Evolutionary conservation across 2,329 filamentous ascomycete genomes (phyloP).

Genomic region (Aspergillus japonicus): DNA sequence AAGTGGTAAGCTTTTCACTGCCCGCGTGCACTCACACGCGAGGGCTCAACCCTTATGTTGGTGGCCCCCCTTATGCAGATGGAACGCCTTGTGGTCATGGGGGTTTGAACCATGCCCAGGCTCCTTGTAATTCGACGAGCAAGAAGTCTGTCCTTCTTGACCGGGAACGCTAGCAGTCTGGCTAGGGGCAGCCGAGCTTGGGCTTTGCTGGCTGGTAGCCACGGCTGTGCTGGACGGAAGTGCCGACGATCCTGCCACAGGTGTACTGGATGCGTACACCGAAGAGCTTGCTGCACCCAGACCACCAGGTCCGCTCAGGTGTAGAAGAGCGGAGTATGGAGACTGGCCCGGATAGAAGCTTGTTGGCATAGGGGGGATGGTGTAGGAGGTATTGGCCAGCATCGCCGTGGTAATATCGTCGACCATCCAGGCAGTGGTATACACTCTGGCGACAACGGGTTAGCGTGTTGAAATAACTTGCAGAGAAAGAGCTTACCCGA

Average conservation of each 20-base stretch:
- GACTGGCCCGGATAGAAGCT: background rate
- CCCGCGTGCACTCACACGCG: background rate
- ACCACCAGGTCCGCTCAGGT: background rate
- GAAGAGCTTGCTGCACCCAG: background rate
- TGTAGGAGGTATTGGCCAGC: background rate
- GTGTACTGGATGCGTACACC: too few species aligned
- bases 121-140: background rate
- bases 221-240: too few species aligned
- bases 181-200: background rate
- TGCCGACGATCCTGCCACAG: too few species aligned
- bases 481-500: background rate
- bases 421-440: background rate
- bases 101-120: background rate
- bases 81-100: background rate
- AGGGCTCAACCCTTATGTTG: background rate
- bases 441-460: background rate
- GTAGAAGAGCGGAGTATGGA: background rate
- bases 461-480: background rate
- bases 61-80: background rate
- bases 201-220: too few species aligned
- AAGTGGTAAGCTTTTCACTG: background rate
- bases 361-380: background rate
- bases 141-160: background rate
- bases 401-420: background rate
- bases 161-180: background rate